Evolutionary conservation across 2,329 filamentous ascomycete species (phyloP).

Genomic region (Teratosphaeria epicoccoides): DNA sequence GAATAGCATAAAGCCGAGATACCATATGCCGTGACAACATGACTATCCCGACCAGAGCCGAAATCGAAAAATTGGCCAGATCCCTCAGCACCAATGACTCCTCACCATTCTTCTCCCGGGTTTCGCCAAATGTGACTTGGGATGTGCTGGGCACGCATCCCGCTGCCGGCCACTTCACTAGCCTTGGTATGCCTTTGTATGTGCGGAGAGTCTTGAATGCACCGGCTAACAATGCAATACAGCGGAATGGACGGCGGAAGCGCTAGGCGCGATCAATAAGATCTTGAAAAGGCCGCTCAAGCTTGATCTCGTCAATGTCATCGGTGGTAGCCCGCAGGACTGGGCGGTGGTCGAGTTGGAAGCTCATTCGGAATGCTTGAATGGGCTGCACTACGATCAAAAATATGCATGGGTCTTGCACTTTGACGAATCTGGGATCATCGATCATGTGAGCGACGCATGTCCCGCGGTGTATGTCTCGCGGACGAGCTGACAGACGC

Average conservation of each 20-base stretch:
- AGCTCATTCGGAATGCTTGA: conserved; percentile 19
- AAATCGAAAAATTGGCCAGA: conserved; percentile 14
- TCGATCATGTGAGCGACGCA: conserved; percentile 14
- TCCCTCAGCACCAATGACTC: conserved; percentile 14
- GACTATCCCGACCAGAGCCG: conserved; percentile 11
- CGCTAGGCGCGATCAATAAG: conserved; percentile 15
- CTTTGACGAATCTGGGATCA: conserved; percentile 17
- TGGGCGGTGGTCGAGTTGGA: conserved; percentile 21
- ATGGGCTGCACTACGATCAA: conserved; percentile 19
- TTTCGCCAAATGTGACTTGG: conserved; percentile 19
- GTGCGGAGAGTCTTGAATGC: background rate
- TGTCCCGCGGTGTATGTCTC: too few species aligned
- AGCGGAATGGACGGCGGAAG: conserved; percentile 20
- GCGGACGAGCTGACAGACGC: background rate
- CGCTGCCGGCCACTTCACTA: conserved; percentile 17
- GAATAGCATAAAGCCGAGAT: background rate
- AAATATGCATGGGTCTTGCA: conserved; percentile 20
- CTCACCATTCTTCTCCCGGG: conserved; percentile 18
- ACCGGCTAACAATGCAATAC: background rate
- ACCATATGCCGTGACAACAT: background rate
- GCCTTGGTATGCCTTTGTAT: conserved; percentile 8
- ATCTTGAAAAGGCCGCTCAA: conserved; percentile 15
- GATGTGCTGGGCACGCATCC: conserved; percentile 19
- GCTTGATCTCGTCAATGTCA: conserved; percentile 17
- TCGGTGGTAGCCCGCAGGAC: conserved; percentile 17